Percentiles rank a stretch among this genome's conserved stretches.
Conservation (phyloP, 257 asterid genomes). For the Coffea canephora region DNA sequence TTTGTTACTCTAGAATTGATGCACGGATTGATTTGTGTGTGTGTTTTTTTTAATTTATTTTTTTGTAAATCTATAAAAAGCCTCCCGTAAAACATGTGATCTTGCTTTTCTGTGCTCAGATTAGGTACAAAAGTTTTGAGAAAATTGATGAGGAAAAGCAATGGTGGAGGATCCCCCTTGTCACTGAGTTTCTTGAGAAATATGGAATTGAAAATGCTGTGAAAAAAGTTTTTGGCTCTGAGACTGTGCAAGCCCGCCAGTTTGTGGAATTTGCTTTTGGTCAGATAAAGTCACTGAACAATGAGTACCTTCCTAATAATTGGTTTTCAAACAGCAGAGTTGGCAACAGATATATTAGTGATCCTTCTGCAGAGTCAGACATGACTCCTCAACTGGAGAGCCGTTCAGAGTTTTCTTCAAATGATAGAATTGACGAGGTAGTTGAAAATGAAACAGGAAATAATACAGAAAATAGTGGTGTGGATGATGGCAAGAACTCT, state of each 20-base stretch:
- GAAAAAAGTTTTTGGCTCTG: slow-evolving; percentile 77
- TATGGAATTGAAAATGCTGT: slow-evolving; percentile 74
- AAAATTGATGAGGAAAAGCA: slow-evolving; percentile 83
- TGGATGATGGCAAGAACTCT: slow-evolving; percentile 8
- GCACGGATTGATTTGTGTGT: neutral
- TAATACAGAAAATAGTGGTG: slow-evolving; percentile 15
- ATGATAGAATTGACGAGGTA: slow-evolving; percentile 26
- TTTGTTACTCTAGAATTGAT: neutral
- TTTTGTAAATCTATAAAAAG: neutral
- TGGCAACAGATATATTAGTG: slow-evolving; percentile 18
- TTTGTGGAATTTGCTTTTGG: slow-evolving; percentile 95
- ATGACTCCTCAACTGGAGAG: slow-evolving; percentile 26
- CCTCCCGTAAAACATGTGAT: neutral
- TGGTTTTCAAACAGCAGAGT: slow-evolving; percentile 37
- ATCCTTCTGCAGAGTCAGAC: slow-evolving; percentile 18
- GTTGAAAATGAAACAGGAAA: slow-evolving; percentile 10
- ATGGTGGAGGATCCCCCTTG: slow-evolving; percentile 93
- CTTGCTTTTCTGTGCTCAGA: slow-evolving; percentile 38
- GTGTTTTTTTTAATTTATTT: neutral
- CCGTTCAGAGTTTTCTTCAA: slow-evolving; percentile 26
- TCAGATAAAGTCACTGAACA: slow-evolving; percentile 69
- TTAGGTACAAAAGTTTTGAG: slow-evolving; percentile 82
- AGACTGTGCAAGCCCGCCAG: slow-evolving; percentile 86
- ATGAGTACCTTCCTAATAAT: slow-evolving; percentile 55
- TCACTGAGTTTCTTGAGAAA: slow-evolving; percentile 76